Percentiles rank a stretch among this genome's conserved stretches.
Evolutionary conservation across 2,329 filamentous ascomycete genomes (phyloP).

Genomic region (Fusarium keratoplasticum): DNA sequence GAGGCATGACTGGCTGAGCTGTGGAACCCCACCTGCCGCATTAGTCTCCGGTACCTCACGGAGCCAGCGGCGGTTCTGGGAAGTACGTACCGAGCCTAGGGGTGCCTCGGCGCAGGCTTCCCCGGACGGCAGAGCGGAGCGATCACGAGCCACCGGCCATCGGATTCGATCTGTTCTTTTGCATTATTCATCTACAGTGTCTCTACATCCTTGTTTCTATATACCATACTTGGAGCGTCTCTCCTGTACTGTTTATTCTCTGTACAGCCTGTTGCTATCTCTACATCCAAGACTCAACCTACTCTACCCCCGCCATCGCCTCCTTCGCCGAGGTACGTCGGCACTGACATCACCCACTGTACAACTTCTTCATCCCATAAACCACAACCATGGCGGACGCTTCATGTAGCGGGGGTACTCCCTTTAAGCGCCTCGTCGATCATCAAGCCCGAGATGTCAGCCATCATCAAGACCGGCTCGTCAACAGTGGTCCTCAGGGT

Average conservation of each 20-base stretch:
- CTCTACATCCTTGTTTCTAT: background rate
- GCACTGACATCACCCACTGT: background rate
- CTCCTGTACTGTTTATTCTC: background rate
- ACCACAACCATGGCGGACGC: conserved; percentile 52
- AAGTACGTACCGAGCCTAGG: conserved; percentile 31
- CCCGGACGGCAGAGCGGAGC: conserved; percentile 39
- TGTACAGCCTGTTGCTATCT: conserved; percentile 1
- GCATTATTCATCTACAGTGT: conserved; percentile 30
- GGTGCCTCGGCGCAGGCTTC: conserved; percentile 41
- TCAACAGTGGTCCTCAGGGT: conserved; percentile 45
- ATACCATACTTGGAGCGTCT: background rate
- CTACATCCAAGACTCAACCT: background rate
- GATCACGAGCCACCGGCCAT: conserved; percentile 42
- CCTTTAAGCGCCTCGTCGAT: conserved; percentile 57
- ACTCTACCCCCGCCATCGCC: conserved; percentile 14
- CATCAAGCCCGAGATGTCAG: conserved; percentile 56
- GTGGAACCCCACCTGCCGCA: conserved; percentile 39
- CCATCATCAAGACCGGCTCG: conserved; percentile 55
- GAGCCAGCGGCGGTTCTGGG: background rate
- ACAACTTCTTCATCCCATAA: background rate
- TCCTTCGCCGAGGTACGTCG: conserved; percentile 33
- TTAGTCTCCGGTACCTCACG: conserved; percentile 17
- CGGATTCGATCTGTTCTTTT: conserved; percentile 22
- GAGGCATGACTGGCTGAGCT: conserved; percentile 19
- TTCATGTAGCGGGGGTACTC: conserved; percentile 56